phyloP scores from a whole-genome alignment of 306 rosid genomes.

The Prunus mongolica region DNA sequence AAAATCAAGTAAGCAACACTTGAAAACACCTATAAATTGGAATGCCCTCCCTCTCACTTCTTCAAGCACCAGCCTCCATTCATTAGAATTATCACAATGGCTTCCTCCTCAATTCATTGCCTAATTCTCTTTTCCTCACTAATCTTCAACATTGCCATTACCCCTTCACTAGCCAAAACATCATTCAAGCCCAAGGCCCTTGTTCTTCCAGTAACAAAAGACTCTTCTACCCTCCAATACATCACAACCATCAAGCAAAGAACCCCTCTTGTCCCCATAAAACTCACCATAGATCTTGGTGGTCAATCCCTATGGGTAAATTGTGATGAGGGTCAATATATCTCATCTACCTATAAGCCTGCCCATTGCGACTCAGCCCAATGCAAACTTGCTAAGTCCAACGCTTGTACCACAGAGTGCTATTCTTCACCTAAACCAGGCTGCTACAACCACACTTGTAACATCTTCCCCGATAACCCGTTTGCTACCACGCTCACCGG shows the following conservation, averaged over 20 bases:
- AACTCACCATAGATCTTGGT: background rate
- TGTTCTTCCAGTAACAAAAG: constrained; percentile 47
- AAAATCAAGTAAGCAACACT: background rate
- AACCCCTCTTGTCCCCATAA: constrained; percentile 27
- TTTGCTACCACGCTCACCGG: background rate
- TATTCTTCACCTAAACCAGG: background rate
- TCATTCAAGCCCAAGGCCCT: constrained; percentile 53
- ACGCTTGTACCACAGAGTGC: background rate
- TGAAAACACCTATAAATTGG: background rate
- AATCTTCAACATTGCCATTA: constrained; percentile 5
- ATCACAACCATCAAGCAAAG: constrained; percentile 39
- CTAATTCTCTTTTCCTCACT: constrained; percentile 11
- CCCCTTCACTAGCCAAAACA: constrained; percentile 22
- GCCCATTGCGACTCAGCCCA: background rate
- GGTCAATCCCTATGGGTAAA: constrained; percentile 25
- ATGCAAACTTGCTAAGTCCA: background rate
- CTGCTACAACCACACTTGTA: background rate
- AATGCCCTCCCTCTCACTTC: no score
- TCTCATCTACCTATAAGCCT: constrained; percentile 24
- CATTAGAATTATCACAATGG: constrained; percentile 11
- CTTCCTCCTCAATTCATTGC: constrained; percentile 7
- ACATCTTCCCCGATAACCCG: constrained; percentile 24
- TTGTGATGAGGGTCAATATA: constrained; percentile 33
- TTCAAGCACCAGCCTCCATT: no score
- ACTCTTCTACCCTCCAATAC: constrained; percentile 45